Evolutionary conservation across 495 filamentous ascomycete species (phyloP).

Genomic region (Chaetomidium leptoderma): DNA sequence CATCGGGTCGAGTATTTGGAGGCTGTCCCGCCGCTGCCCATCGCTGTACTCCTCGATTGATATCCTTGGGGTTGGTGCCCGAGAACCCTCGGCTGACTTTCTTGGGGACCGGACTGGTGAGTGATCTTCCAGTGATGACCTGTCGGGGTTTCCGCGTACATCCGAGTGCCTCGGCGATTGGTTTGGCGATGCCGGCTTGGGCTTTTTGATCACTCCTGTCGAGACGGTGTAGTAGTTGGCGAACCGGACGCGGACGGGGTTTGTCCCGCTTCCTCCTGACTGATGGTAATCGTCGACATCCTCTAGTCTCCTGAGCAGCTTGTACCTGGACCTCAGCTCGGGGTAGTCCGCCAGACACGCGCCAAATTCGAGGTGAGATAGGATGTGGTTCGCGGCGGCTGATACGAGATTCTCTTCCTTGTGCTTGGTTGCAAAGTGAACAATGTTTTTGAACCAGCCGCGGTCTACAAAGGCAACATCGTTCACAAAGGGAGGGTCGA

Average conservation of each 20-base stretch:
- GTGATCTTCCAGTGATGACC: neutral
- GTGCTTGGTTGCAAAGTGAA: constrained; percentile 80
- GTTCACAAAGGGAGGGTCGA: constrained; percentile 68
- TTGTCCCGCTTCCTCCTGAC: too few species aligned
- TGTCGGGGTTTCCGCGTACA: neutral
- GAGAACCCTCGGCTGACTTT: neutral
- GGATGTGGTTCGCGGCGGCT: constrained; percentile 67
- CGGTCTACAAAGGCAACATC: constrained; percentile 62
- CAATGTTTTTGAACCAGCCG: constrained; percentile 58
- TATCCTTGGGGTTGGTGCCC: constrained; percentile 35
- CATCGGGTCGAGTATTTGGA: constrained; percentile 34
- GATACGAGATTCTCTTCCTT: constrained; percentile 57
- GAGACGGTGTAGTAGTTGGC: constrained; percentile 89
- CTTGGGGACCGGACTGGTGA: neutral
- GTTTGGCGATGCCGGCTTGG: constrained; percentile 6
- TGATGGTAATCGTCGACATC: constrained; percentile 49
- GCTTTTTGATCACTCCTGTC: constrained; percentile 57
- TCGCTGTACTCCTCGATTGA: constrained; percentile 44
- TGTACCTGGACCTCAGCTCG: constrained; percentile 66
- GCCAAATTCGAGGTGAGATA: constrained; percentile 79
- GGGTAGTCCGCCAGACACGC: constrained; percentile 71
- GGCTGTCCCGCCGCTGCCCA: constrained; percentile 6
- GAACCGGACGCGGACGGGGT: constrained; percentile 63
- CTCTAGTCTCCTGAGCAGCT: constrained; percentile 62
- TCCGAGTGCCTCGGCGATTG: neutral